These are phyloP conservation scores for Neopestalotiopsis rosae DNA, from an alignment of 2,329 filamentous ascomycete genomes.

Conservation along the genomic window DNA sequence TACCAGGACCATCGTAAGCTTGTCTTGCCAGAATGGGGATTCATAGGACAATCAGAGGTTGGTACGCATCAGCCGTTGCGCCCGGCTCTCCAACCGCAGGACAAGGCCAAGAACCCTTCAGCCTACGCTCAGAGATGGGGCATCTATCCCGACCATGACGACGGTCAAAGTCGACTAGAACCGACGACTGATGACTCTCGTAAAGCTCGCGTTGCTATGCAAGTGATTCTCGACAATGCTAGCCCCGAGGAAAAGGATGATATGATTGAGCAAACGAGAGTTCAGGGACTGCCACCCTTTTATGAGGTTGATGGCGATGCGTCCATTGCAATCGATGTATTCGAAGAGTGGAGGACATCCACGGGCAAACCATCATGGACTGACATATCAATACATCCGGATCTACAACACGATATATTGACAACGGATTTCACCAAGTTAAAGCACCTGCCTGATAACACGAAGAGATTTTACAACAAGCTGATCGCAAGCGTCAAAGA, in stretches of 20 bases:
- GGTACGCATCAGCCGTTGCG: conserved; percentile 18
- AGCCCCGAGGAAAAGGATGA: neutral
- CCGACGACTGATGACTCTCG: conserved; percentile 30
- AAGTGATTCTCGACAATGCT: neutral
- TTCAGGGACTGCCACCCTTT: neutral
- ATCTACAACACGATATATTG: too few species aligned
- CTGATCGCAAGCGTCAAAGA: too few species aligned
- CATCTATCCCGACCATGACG: conserved; percentile 28
- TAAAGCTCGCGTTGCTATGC: conserved; percentile 21
- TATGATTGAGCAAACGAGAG: neutral
- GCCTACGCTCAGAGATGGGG: conserved; percentile 32
- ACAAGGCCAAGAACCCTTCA: conserved; percentile 28
- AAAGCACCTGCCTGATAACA: too few species aligned
- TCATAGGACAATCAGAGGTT: neutral
- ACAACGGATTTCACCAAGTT: too few species aligned
- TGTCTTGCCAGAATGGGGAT: neutral
- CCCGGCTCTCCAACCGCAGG: conserved; percentile 30
- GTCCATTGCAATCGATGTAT: conserved; percentile 25
- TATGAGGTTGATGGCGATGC: conserved; percentile 8
- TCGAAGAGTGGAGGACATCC: conserved; percentile 23
- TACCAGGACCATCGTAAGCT: neutral
- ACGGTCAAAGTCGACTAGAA: conserved; percentile 35
- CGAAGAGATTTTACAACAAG: too few species aligned
- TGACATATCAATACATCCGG: too few species aligned
- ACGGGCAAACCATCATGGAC: too few species aligned